Evolutionary conservation across 306 rosid species (phyloP).

Genomic region (Dalbergia oliveri): DNA sequence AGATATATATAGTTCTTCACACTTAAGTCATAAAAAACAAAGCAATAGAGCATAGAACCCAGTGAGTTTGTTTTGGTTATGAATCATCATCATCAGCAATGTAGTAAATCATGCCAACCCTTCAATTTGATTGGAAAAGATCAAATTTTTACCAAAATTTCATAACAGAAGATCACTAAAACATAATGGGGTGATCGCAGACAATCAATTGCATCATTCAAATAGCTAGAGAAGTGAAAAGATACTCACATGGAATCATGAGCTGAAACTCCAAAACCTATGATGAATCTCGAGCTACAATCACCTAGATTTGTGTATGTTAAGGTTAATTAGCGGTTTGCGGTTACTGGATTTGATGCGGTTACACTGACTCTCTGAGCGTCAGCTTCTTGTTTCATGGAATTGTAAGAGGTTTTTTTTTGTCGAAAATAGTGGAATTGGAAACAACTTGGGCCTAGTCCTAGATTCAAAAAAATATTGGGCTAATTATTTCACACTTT

Average conservation of each 20-base stretch:
- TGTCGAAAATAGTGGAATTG: neutral
- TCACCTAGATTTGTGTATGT: neutral
- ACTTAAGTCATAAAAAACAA: neutral
- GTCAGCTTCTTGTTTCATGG: neutral
- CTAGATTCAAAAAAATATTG: neutral
- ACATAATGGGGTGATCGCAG: conserved; percentile 14
- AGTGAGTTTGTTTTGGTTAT: neutral
- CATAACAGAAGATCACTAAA: neutral
- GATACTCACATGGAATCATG: conserved; percentile 42
- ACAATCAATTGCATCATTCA: conserved; percentile 20
- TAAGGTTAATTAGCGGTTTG: neutral
- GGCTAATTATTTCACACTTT: neutral
- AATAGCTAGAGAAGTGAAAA: conserved; percentile 28
- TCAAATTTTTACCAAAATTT: conserved; percentile 31
- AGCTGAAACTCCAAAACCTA: conserved; percentile 4
- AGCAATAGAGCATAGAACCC: neutral
- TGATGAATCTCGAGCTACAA: conserved; percentile 31
- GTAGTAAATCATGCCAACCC: neutral
- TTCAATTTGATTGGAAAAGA: neutral
- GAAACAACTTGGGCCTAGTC: neutral
- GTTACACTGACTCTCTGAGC: neutral
- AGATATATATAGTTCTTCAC: neutral
- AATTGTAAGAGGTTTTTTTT: neutral
- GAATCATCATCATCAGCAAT: neutral
- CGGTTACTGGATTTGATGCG: neutral